Evolutionary conservation across 2,329 filamentous ascomycete genomes (phyloP).

Genomic region (Talaromyces sp.): DNA sequence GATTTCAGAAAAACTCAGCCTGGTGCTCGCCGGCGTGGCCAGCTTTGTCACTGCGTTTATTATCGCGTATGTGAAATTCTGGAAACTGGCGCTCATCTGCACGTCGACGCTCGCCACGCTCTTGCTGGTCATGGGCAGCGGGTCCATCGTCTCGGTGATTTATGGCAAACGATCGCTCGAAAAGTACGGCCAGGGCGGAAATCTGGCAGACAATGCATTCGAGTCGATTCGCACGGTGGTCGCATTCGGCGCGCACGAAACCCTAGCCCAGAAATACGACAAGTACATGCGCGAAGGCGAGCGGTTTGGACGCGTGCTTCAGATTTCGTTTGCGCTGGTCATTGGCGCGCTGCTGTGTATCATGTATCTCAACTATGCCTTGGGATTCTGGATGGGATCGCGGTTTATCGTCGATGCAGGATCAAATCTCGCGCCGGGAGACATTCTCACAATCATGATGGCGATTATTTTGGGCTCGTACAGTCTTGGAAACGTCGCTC

Average conservation of each 20-base stretch:
- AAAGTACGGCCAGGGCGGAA: constrained; percentile 78
- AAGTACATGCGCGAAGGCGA: constrained; percentile 67
- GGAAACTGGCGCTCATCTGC: constrained; percentile 88
- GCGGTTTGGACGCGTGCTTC: constrained; percentile 69
- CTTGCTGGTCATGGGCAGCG: constrained; percentile 67
- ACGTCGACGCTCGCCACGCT: constrained; percentile 76
- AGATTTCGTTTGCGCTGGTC: constrained; percentile 70
- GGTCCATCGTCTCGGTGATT: constrained; percentile 70
- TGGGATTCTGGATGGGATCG: constrained; percentile 85
- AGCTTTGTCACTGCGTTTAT: constrained; percentile 86
- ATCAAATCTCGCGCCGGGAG: constrained; percentile 53
- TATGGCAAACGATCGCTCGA: constrained; percentile 73
- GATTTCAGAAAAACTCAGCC: constrained; percentile 80
- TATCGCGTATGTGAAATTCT: constrained; percentile 85
- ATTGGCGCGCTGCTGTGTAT: constrained; percentile 77
- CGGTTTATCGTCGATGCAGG: constrained; percentile 64
- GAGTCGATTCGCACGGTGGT: constrained; percentile 88
- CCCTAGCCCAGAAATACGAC: constrained; percentile 83
- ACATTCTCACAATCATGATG: constrained; percentile 80
- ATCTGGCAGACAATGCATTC: constrained; percentile 88
- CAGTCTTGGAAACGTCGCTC: constrained; percentile 79
- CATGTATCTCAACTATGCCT: constrained; percentile 79
- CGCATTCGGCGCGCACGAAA: constrained; percentile 89
- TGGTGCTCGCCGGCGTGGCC: constrained; percentile 70
- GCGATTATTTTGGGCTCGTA: constrained; percentile 91